phyloP scores from a whole-genome alignment of 2,329 filamentous ascomycete species.

The Fusarium bulbicola region DNA sequence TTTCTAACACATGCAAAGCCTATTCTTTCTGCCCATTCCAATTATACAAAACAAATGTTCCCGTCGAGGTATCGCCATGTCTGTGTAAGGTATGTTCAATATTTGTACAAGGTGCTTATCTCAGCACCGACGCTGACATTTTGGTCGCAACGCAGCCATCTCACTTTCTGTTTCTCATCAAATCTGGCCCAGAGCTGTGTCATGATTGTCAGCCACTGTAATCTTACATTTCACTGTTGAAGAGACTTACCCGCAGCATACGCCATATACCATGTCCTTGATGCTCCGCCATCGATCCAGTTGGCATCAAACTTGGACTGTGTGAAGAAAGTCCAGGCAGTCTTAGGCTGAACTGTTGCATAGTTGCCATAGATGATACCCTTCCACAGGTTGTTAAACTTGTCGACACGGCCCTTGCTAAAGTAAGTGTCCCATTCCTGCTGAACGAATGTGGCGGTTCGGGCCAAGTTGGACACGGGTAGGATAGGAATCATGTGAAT shows the following conservation, averaged over 20 bases:
- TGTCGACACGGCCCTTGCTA: conserved; percentile 69
- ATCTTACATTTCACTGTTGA: neutral
- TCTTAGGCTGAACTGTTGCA: conserved; percentile 75
- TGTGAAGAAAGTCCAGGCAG: conserved; percentile 80
- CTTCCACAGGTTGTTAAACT: conserved; percentile 80
- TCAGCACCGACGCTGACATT: conserved; percentile 3
- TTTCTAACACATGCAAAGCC: conserved; percentile 4
- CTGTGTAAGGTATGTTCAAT: conserved; percentile 13
- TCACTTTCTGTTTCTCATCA: conserved; percentile 8
- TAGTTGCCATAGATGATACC: conserved; percentile 86
- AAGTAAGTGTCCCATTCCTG: conserved; percentile 90
- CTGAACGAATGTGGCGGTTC: conserved; percentile 74
- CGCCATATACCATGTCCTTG: conserved; percentile 85
- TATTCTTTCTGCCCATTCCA: conserved; percentile 2
- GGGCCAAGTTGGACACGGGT: conserved; percentile 72
- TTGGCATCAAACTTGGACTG: conserved; percentile 69
- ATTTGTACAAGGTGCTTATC: conserved; percentile 24
- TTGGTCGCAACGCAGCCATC: neutral
- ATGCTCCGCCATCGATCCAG: conserved; percentile 85
- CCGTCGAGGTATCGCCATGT: conserved; percentile 26
- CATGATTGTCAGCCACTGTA: conserved; percentile 21
- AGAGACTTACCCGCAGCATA: conserved; percentile 73
- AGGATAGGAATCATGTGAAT: conserved; percentile 86
- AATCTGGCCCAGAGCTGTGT: conserved; percentile 34
- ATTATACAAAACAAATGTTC: conserved; percentile 36